A percentile compares a stretch with the other conserved stretches of the same genome.
These are phyloP conservation scores for Fusarium dimerum DNA, from an alignment of 2,329 filamentous ascomycete genomes.

Conservation along the genomic window DNA sequence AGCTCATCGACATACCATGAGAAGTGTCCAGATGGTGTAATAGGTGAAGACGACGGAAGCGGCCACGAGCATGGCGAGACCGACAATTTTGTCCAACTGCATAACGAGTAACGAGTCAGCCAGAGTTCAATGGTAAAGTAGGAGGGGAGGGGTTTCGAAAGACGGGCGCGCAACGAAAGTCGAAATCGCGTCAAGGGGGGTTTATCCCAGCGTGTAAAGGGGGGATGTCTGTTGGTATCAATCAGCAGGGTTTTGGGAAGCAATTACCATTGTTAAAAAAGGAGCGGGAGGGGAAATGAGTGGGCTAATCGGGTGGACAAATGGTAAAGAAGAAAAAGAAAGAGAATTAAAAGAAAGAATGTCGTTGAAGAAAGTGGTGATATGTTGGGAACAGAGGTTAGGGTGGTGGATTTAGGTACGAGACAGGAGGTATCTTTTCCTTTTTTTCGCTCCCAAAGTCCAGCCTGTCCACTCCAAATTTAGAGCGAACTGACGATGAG, in stretches of 20 bases:
- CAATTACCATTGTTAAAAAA: conserved; percentile 27
- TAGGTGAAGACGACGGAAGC: conserved; percentile 70
- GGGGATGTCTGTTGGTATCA: neutral
- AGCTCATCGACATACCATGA: conserved; percentile 70
- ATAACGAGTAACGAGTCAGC: conserved; percentile 13
- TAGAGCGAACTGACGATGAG: conserved; percentile 19
- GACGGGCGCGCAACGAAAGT: neutral
- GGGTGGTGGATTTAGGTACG: conserved; percentile 15
- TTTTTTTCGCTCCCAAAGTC: conserved; percentile 4
- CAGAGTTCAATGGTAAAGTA: conserved; percentile 2
- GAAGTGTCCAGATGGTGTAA: conserved; percentile 96
- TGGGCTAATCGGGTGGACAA: conserved; percentile 9
- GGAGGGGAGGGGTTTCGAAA: conserved; percentile 25
- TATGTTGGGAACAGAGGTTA: neutral
- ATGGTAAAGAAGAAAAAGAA: conserved; percentile 1
- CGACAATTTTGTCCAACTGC: conserved; percentile 85
- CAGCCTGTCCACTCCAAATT: conserved; percentile 25
- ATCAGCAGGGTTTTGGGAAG: neutral
- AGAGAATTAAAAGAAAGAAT: conserved; percentile 22
- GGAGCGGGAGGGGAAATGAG: conserved; percentile 20
- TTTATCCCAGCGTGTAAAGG: conserved; percentile 14
- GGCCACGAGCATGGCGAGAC: conserved; percentile 68
- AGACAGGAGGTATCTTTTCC: conserved; percentile 13
- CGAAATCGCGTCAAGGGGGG: conserved; percentile 20
- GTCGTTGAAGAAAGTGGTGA: conserved; percentile 14